phyloP scores from a whole-genome alignment of 768 basidiomycete genomes.

The Rhizopogon salebrosus region DNA sequence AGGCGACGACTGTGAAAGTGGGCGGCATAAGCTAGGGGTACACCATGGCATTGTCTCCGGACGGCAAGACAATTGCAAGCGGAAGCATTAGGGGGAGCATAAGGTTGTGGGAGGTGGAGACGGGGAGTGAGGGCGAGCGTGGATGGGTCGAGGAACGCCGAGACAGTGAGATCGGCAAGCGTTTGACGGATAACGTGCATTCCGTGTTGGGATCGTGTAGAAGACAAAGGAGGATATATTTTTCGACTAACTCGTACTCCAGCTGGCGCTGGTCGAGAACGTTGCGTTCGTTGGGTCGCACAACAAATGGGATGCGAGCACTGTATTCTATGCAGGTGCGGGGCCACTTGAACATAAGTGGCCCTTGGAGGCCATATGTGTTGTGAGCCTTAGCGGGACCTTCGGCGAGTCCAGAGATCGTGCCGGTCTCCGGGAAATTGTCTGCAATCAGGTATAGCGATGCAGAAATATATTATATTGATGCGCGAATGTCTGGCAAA shows the following conservation, averaged over 20 bases:
- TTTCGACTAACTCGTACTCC: slow-evolving; percentile 81
- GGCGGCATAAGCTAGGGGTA: too few relatives aligned
- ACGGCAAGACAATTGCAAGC: too few relatives aligned
- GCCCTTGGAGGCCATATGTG: slow-evolving; percentile 60
- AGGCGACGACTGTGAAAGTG: too few relatives aligned
- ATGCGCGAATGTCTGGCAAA: slow-evolving; percentile 52
- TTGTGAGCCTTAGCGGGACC: slow-evolving; percentile 80
- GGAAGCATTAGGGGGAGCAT: too few relatives aligned
- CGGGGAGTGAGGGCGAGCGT: slow-evolving; percentile 41
- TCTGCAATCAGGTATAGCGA: slow-evolving; percentile 46
- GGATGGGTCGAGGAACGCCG: slow-evolving; percentile 48
- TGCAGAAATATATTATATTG: slow-evolving; percentile 62
- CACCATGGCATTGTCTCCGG: too few relatives aligned
- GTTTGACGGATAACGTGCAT: slow-evolving; percentile 76
- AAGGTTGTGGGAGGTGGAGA: too few relatives aligned
- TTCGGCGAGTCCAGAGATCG: slow-evolving; percentile 59
- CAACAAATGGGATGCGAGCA: slow-evolving; percentile 76
- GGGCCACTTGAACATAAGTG: slow-evolving; percentile 10
- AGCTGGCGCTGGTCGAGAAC: slow-evolving; percentile 90
- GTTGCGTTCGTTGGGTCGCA: slow-evolving; percentile 85
- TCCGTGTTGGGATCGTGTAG: slow-evolving; percentile 44
- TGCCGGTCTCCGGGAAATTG: slow-evolving; percentile 72
- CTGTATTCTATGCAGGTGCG: too few relatives aligned
- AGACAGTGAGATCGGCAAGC: slow-evolving; percentile 57
- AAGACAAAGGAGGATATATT: slow-evolving; percentile 38